Evolutionary conservation across 805 yeast species (phyloP), one percentile per base, ranked within the genome.

Genomic region (Cyberlindnera mrakii): DNA sequence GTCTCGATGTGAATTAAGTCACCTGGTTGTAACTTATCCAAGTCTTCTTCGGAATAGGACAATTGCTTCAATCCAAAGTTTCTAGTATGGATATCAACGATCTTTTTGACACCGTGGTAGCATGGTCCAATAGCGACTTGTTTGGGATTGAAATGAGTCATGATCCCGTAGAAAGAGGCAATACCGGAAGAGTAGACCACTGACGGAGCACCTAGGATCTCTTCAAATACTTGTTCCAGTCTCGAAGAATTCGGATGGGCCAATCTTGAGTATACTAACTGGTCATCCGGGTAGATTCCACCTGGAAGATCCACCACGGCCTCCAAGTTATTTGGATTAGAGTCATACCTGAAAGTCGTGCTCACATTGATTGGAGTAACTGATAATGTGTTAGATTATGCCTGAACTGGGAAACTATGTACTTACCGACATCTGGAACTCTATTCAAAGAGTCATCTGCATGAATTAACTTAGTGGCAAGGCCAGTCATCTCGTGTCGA

Each of bases 1-100:
- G 95, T 78, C 63, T 88, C 96, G 39, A 88, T 56, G 59, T 88
- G 96, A 23, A 91, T 72, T 27, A 90, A 60, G 59, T 91, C 97
- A 35, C 80, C 96, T 55, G 66, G 64, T 41, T 65, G 60, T 4
- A 67, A 49, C 38, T 66, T 59, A 23, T 69, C 75, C 43, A 86
- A 68, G 38, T 77, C 73, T 6, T 71, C 78, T 16, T 59, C 66
- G 15, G 57, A 48, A n/a, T 77, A 63, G 0, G 70, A 58, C 34
- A 77, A 64, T 42, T 71, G 68, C 48, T 77, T 68, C 44, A 80
- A 54, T 5, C 83, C 85, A 35, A 73, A 68, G 46, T 81, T 74
- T 50, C 95, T 72, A 10, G 76, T 64, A 51, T 82, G 70, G 13
- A 89, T 67, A 31, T 78, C 68, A 3, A 82, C 75, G 43, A 86